Evolutionary conservation across 2,329 filamentous ascomycete species (phyloP).

Genomic region (Neonectria punicea): DNA sequence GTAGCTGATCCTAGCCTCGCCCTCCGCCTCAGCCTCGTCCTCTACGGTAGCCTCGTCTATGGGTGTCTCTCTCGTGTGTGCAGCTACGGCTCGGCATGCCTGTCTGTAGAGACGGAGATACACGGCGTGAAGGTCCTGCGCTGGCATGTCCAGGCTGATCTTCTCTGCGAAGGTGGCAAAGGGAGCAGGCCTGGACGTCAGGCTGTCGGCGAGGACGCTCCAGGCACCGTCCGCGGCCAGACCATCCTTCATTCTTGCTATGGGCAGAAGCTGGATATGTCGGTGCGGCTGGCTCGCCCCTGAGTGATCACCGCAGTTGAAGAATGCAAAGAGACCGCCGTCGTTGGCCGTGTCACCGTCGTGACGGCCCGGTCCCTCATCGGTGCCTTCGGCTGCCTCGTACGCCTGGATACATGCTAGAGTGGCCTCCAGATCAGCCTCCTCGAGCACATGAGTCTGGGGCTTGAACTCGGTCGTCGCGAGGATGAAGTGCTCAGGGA

Average conservation of each 20-base stretch:
- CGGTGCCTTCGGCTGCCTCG: conserved; percentile 33
- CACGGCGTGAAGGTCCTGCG: conserved; percentile 50
- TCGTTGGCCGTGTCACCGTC: conserved; percentile 18
- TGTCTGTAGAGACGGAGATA: conserved; percentile 61
- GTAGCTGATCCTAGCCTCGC: conserved; percentile 68
- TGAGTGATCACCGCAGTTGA: conserved; percentile 75
- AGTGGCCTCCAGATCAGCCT: conserved; percentile 68
- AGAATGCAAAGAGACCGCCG: conserved; percentile 70
- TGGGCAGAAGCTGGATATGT: conserved; percentile 77
- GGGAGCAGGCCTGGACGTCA: conserved; percentile 49
- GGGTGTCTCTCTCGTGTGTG: conserved; percentile 15
- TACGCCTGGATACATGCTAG: conserved; percentile 71
- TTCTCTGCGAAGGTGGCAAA: conserved; percentile 57
- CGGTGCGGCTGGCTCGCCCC: conserved; percentile 78
- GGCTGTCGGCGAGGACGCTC: conserved; percentile 59
- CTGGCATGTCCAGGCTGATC: conserved; percentile 49
- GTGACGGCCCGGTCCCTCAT: conserved; percentile 8
- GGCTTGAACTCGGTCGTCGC: conserved; percentile 70
- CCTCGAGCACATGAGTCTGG: conserved; percentile 73
- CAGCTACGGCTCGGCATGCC: conserved; percentile 53
- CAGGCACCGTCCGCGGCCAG: conserved; percentile 53
- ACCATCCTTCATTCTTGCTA: conserved; percentile 70
- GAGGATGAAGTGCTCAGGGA: conserved; percentile 77
- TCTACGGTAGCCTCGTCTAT: neutral
- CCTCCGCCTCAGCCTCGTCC: conserved; percentile 43